Conservation (phyloP, 345 rosid genomes). For the Pistacia atlantica region DNA sequence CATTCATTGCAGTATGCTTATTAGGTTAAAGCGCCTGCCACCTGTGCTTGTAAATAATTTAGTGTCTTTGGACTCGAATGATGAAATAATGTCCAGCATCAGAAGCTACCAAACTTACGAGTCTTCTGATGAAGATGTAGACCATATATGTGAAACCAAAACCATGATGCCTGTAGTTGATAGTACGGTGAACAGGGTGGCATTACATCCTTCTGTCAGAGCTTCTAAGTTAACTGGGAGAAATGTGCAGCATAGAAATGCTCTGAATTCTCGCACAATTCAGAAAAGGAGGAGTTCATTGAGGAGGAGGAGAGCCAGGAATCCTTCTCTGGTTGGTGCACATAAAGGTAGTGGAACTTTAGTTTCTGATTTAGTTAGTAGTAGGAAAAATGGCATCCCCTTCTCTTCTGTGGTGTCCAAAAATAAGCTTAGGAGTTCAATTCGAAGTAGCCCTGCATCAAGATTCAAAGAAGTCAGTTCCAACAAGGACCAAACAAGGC, state of each 20-base stretch:
- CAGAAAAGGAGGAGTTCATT: conserved; percentile 78
- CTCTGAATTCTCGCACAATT: conserved; percentile 56
- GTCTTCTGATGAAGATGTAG: conserved; percentile 15
- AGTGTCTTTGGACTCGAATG: conserved; percentile 24
- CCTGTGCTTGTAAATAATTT: conserved; percentile 46
- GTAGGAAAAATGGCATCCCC: conserved; percentile 57
- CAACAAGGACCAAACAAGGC: conserved; percentile 29
- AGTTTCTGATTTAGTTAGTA: conserved; percentile 57
- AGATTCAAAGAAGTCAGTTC: conserved; percentile 36
- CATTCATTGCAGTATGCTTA: conserved; percentile 45
- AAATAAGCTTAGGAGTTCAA: conserved; percentile 55
- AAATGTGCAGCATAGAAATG: conserved; percentile 46
- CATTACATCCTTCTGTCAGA: conserved; percentile 47
- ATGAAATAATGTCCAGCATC: conserved; percentile 12
- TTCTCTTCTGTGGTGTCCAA: conserved; percentile 49
- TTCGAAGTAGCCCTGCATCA: conserved; percentile 30
- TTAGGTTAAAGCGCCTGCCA: conserved; percentile 35
- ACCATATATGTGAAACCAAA: conserved; percentile 23
- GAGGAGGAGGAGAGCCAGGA: conserved; percentile 67
- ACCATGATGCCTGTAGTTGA: conserved; percentile 19
- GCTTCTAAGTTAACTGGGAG: conserved; percentile 52
- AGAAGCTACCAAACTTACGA: background rate
- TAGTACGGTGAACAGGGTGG: conserved; percentile 29
- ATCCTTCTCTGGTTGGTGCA: conserved; percentile 36
- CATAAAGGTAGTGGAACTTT: conserved; percentile 58